phyloP scores from a whole-genome alignment of 2,329 filamentous ascomycete genomes.

The Lomentospora prolificans region DNA sequence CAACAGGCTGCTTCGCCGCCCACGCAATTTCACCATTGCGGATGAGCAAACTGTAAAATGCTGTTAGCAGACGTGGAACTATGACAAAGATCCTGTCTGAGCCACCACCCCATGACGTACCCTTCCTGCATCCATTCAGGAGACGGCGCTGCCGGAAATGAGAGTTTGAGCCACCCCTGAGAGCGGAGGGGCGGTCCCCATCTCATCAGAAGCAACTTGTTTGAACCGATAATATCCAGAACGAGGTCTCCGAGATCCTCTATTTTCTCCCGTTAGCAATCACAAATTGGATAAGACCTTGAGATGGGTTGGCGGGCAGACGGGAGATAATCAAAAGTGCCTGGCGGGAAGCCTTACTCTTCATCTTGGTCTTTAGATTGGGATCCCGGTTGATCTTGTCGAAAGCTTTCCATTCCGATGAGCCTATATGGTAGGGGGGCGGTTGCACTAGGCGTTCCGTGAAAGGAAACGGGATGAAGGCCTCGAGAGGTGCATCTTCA shows the following conservation, averaged over 20 bases:
- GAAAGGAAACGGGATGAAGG: conserved; percentile 54
- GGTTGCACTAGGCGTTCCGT: conserved; percentile 38
- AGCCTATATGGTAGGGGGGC: conserved; percentile 36
- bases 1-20: neutral
- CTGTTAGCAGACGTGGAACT: neutral
- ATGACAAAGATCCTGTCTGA: neutral
- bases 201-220: neutral
- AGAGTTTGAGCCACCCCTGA: conserved; percentile 17
- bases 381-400: conserved; percentile 44
- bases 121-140: conserved; percentile 1
- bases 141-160: neutral
- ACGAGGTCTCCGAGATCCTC: conserved; percentile 20
- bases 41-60: neutral
- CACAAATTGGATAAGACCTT: neutral
- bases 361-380: conserved; percentile 35
- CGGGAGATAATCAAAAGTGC: neutral
- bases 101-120: neutral
- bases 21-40: neutral
- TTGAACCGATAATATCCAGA: conserved; percentile 22
- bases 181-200: neutral
- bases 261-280: neutral
- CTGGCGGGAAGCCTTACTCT: conserved; percentile 17
- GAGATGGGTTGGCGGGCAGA: neutral
- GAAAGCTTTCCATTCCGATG: conserved; percentile 54
- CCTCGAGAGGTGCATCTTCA: conserved; percentile 29